Base-by-base conservation (phyloP, 2,329 filamentous ascomycete genomes). In the Colletotrichum simmondsii region DNA sequence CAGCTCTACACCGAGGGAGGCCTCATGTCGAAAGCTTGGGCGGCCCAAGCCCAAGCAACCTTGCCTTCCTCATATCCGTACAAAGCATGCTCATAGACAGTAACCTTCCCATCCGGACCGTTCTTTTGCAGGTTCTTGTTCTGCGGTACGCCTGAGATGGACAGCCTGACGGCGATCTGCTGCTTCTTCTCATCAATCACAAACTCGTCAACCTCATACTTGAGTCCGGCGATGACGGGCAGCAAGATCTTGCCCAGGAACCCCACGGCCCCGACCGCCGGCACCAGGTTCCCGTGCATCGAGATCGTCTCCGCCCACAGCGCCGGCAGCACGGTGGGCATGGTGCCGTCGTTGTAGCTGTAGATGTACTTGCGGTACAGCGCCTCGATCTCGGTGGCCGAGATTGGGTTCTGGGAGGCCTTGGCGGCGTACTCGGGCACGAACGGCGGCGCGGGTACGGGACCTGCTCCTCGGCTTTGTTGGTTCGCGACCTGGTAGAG, bases 181-280 rank as follows among this genome's bases (percentile, higher is more conserved):
- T 71, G 69, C 52, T 57, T 71, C 22, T 52, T 58, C 16, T n/a
- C 37, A 8, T 71, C 68, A 35, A 54, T 19, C 14, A 68, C 64
- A 11, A 68, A 30, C 12, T 71, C 68, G 11, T 71, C 64, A 5
- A 71, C 6, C 3, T 30, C 16, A 52, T 71, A 62, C 52, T 68
- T 42, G 5, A 71, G 64, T n/a, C 69, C 69, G 12, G 35, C 58
- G 28, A 62, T 63, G 6, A 59, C 49, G 2, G 69, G 64, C 49
- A 68, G 6, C 1, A 71, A 52, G 0, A 68, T 16, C 35, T 52
- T 49, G 0, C 4, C 22, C 4, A 71, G 26, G 11, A 71, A 14
- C 2, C 14, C 22, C 0, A 46, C n/a, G 6, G 32, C 28, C 1
- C 22, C 4, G 5, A 62, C 37, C 57, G 52, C 11, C 14, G 46